Evolutionary conservation across 345 rosid species (phyloP).

Genomic region (Luvunga scandens): DNA sequence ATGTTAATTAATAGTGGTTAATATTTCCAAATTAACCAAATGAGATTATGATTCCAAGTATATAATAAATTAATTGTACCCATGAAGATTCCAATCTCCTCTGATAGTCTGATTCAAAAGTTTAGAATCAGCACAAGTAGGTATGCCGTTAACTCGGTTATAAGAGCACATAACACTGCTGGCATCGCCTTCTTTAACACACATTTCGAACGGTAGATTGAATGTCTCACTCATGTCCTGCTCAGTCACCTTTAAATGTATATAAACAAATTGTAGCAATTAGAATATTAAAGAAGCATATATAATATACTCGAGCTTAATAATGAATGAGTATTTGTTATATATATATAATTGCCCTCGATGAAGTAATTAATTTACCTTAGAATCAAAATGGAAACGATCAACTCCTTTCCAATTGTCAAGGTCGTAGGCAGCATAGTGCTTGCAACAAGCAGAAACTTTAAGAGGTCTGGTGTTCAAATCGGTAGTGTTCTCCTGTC

Average conservation of each 20-base stretch:
- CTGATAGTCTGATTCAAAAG: slow-evolving; percentile 36
- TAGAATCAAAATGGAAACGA: slow-evolving; percentile 28
- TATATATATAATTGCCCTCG: too few species aligned
- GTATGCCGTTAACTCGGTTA: slow-evolving; percentile 41
- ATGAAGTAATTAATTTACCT: slow-evolving; percentile 5
- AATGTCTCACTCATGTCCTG: slow-evolving; percentile 40
- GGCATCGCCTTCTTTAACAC: slow-evolving; percentile 45
- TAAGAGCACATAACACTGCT: slow-evolving; percentile 55
- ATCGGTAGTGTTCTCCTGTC: slow-evolving; percentile 11
- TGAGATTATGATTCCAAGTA: too few species aligned
- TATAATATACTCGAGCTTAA: background rate
- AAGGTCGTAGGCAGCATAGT: slow-evolving; percentile 41
- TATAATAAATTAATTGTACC: slow-evolving; percentile 17
- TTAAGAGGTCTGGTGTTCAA: slow-evolving; percentile 38
- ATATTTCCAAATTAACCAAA: too few species aligned
- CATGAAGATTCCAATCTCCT: slow-evolving; percentile 55
- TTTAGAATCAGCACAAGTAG: slow-evolving; percentile 44
- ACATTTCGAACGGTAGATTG: slow-evolving; percentile 37
- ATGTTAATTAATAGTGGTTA: background rate
- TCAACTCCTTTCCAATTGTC: slow-evolving; percentile 40
- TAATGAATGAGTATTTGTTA: too few species aligned
- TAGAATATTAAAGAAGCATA: background rate
- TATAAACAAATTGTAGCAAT: too few species aligned
- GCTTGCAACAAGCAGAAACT: slow-evolving; percentile 46
- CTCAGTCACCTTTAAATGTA: slow-evolving; percentile 24